Percentiles rank a stretch among this genome's conserved stretches.
Conservation (phyloP, 768 basidiomycete genomes). For the Agrocybe pediades region DNA sequence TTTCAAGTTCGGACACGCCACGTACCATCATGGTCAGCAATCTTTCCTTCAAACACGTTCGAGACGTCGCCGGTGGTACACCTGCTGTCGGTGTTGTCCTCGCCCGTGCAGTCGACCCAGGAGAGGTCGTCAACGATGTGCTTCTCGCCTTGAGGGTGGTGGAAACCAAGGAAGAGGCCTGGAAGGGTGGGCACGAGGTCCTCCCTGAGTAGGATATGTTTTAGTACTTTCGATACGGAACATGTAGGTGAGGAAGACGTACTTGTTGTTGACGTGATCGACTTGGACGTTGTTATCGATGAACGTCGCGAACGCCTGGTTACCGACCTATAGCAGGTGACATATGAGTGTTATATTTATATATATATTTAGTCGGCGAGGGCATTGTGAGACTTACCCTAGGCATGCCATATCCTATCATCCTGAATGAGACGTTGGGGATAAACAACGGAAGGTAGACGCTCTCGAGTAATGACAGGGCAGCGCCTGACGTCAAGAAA, state of each 20-base stretch:
- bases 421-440: constrained; percentile 36
- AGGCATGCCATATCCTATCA: constrained; percentile 45
- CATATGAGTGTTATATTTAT: not conserved
- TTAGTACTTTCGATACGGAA: not conserved
- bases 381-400: constrained; percentile 27
- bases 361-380: constrained; percentile 4
- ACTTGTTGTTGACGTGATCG: constrained; percentile 58
- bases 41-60: constrained; percentile 45
- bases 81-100: constrained; percentile 55
- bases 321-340: constrained; percentile 35
- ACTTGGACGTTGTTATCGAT: constrained; percentile 47
- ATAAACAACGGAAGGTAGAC: constrained; percentile 57
- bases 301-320: constrained; percentile 58
- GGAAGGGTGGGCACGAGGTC: constrained; percentile 43
- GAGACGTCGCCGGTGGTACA: constrained; percentile 58
- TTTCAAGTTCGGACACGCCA: not conserved
- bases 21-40: constrained; percentile 50
- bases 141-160: constrained; percentile 45
- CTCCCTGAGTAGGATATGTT: constrained; percentile 23
- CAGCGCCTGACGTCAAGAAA: constrained; percentile 28
- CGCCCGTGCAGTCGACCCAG: constrained; percentile 62
- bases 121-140: constrained; percentile 36
- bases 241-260: not conserved
- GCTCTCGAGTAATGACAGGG: constrained; percentile 46
- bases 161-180: constrained; percentile 42